phyloP scores from a whole-genome alignment of 441 rosid species.

The Pelargonium citronellum region DNA sequence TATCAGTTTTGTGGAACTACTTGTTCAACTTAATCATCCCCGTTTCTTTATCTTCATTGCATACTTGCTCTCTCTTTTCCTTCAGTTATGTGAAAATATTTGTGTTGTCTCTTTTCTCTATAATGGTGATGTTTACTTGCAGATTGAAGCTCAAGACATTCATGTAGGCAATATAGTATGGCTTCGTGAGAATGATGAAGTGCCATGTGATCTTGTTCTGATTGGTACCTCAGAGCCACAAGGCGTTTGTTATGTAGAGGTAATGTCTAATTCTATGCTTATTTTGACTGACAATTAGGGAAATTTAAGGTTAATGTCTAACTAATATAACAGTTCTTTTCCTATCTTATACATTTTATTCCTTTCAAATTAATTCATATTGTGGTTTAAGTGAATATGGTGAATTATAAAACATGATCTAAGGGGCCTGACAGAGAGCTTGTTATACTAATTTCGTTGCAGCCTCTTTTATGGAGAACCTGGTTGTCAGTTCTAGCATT shows the following conservation, averaged over 20 bases:
- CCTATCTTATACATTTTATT: not conserved
- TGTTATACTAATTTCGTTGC: not conserved
- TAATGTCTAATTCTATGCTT: constrained; percentile 23
- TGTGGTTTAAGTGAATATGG: not conserved
- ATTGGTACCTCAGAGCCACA: constrained; percentile 91
- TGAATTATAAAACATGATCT: not conserved
- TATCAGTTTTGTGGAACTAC: not conserved
- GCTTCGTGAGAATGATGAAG: constrained; percentile 99
- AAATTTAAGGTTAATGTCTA: not conserved
- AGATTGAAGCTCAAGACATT: constrained; percentile 91
- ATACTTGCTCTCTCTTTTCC: constrained; percentile 3
- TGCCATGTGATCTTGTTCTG: constrained; percentile 95
- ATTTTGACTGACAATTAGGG: not conserved
- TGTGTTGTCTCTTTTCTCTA: constrained; percentile 14
- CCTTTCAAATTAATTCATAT: not conserved
- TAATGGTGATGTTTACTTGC: constrained; percentile 26
- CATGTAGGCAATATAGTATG: constrained; percentile 85
- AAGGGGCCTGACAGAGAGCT: not conserved
- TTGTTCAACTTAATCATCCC: not conserved
- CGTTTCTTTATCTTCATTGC: not conserved
- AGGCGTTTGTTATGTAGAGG: constrained; percentile 94
- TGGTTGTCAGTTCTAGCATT: not conserved
- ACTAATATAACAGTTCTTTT: not conserved
- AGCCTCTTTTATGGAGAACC: not conserved
- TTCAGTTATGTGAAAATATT: constrained; percentile 12